Percentiles rank a stretch among this genome's conserved stretches.
Conservation (phyloP, 768 basidiomycete species). For the Pleurotus tuber-regium region DNA sequence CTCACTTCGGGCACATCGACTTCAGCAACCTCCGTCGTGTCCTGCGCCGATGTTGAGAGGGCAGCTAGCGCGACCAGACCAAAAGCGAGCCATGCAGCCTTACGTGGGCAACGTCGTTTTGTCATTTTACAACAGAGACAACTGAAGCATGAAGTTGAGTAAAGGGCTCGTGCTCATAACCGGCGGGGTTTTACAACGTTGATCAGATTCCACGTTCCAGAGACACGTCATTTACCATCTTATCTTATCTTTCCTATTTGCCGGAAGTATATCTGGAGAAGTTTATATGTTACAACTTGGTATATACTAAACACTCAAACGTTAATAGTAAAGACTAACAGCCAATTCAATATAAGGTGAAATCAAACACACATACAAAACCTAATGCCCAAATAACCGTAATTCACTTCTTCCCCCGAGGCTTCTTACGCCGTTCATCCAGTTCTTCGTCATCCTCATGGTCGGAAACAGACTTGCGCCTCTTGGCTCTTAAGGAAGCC, state of each 20-base stretch:
- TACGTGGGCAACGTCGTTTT: constrained; percentile 28
- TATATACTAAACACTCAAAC: no score
- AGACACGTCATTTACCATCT: constrained; percentile 7
- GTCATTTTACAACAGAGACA: neutral
- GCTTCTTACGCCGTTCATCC: constrained; percentile 20
- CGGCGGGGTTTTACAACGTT: neutral
- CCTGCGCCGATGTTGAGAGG: constrained; percentile 43
- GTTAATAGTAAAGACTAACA: neutral
- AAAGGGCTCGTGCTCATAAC: neutral
- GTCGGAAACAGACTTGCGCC: constrained; percentile 10
- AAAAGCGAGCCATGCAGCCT: constrained; percentile 60
- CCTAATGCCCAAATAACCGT: no score
- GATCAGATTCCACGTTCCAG: neutral
- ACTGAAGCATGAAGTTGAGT: neutral
- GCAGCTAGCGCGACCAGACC: constrained; percentile 52
- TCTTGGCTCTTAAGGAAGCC: neutral
- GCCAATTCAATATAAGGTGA: no score
- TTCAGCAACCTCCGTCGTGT: constrained; percentile 25
- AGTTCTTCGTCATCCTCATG: constrained; percentile 25
- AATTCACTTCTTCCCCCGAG: neutral
- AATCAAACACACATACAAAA: no score
- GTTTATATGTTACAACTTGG: neutral
- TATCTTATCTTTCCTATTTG: constrained; percentile 1
- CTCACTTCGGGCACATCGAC: constrained; percentile 29
- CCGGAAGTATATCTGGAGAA: neutral